Evolutionary conservation across 2,329 filamentous ascomycete species (phyloP), one percentile per base, ranked within the genome.

Genomic region (Aspergillus vadensis): DNA sequence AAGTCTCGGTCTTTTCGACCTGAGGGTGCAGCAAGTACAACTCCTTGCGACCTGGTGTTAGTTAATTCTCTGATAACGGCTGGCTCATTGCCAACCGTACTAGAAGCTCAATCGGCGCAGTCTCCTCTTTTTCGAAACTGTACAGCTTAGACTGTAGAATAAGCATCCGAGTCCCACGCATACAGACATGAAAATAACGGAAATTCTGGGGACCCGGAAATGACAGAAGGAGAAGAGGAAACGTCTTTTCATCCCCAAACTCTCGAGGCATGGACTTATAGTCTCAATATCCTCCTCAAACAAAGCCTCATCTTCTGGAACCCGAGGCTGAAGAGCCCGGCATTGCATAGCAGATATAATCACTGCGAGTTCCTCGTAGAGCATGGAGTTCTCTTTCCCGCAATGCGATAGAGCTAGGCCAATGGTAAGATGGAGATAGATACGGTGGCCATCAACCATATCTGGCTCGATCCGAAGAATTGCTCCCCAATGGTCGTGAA

Each of bases 271-370:
- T 14, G 9, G 6, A 14, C 17, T 7, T 14, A 47, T 27, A n/a
- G 7, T 14, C 38, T 23, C 14, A 5, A 14, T 19, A 9, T 15
- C 5, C 4, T 32, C 23, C 4, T 15, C 10, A 7, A 17, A 19
- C 4, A 54, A 27, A 14, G 15, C 19, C 12, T 50, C 5, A 17
- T 36, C 39, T 7, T 23, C 39, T 3, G 19, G 7, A 2, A 55
- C 39, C 5, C 9, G 25, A 4, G 43, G 57, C 39, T 55, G 57
- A 4, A 21, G 15, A 4, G 57, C 30, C 8, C 57, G 51, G 43
- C 27, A 44, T 3, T 36, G 17, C 57, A 55, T 60, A 8, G 38
- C 58, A 3, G 32, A 38, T 4, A 60, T n/a, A 6, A 60, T 25
- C 4, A 30, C 4, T 3, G 25, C 23, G 3, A 60, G 32, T 17